Conservation (phyloP, 1,284 basidiomycete genomes). For the Cryptococcus hybrid region DNA sequence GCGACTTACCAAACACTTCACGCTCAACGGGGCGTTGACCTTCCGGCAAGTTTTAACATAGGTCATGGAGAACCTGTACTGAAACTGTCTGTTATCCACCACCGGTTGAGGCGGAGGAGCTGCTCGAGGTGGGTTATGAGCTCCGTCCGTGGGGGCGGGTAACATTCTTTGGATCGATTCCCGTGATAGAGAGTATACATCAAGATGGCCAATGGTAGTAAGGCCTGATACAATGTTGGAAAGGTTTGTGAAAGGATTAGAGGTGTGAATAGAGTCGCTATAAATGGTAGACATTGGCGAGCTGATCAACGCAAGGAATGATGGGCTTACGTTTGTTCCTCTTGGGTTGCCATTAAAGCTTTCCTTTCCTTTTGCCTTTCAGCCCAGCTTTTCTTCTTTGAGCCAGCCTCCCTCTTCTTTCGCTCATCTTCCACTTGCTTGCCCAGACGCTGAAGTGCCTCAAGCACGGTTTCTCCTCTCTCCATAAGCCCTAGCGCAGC, state of each 20-base stretch:
- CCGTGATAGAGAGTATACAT: slow-evolving; percentile 50
- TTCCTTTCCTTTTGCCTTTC: slow-evolving; percentile 51
- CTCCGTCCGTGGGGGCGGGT: slow-evolving; percentile 19
- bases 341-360: slow-evolving; percentile 27
- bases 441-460: slow-evolving; percentile 84
- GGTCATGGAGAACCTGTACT: slow-evolving; percentile 49
- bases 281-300: background rate
- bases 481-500: slow-evolving; percentile 71
- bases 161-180: slow-evolving; percentile 51
- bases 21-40: slow-evolving; percentile 48
- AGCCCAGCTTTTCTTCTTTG: slow-evolving; percentile 49
- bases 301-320: no score
- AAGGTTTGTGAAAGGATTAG: slow-evolving; percentile 47
- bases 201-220: slow-evolving; percentile 46
- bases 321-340: slow-evolving; percentile 30
- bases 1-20: slow-evolving; percentile 47
- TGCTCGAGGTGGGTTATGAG: slow-evolving; percentile 1
- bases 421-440: slow-evolving; percentile 61
- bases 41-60: slow-evolving; percentile 46
- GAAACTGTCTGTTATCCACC: slow-evolving; percentile 40
- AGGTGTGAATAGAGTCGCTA: slow-evolving; percentile 28
- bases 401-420: slow-evolving; percentile 42
- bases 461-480: slow-evolving; percentile 86
- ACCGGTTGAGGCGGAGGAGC: slow-evolving; percentile 16
- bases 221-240: slow-evolving; percentile 46